phyloP scores from a whole-genome alignment of 2,329 filamentous ascomycete genomes.

The Claviceps pusilla region DNA sequence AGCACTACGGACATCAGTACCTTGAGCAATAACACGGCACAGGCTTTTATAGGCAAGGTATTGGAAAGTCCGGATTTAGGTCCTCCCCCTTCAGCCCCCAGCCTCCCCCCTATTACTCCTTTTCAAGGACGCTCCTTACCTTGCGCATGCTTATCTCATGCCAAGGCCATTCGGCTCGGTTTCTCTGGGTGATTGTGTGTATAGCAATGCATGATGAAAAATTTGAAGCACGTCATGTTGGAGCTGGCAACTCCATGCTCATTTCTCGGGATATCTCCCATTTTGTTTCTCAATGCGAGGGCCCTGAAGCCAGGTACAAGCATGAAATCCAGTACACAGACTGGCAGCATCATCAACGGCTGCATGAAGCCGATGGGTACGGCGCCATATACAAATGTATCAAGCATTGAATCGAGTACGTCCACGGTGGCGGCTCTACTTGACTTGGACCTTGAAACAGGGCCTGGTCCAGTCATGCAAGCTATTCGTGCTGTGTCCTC shows the following conservation, averaged over 20 bases:
- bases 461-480: background rate
- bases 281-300: background rate
- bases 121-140: background rate
- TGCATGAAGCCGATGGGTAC: background rate
- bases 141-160: background rate
- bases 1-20: background rate
- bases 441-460: background rate
- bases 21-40: background rate
- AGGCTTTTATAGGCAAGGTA: background rate
- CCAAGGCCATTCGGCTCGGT: background rate
- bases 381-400: background rate
- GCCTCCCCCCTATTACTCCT: background rate
- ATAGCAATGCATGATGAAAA: background rate
- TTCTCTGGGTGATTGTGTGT: background rate
- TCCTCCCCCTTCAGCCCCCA: background rate
- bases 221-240: background rate
- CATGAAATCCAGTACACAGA: background rate
- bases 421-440: background rate
- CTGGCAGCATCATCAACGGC: background rate
- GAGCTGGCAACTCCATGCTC: background rate
- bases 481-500: background rate
- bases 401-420: background rate
- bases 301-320: background rate
- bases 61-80: background rate
- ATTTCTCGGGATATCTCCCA: background rate